Evolutionary conservation across 2,329 filamentous ascomycete genomes (phyloP).

Genomic region (Alternaria alternata): DNA sequence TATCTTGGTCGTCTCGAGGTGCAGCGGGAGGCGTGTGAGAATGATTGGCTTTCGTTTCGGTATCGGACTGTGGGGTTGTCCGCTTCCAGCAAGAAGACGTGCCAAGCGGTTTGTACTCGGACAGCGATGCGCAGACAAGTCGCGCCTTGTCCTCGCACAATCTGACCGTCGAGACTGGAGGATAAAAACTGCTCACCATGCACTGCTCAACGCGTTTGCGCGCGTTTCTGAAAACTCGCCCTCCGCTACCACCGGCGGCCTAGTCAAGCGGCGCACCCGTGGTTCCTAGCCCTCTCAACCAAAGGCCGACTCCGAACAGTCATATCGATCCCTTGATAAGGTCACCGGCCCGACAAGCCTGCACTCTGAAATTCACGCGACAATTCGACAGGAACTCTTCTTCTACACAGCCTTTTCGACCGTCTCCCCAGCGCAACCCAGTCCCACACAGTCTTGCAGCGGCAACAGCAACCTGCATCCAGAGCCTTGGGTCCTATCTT

Average conservation of each 20-base stretch:
- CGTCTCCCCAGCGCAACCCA: not conserved
- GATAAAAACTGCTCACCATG: constrained; percentile 9
- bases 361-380: not conserved
- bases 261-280: constrained; percentile 17
- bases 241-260: constrained; percentile 8
- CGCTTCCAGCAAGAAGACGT: constrained; percentile 17
- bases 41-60: constrained; percentile 19
- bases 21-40: constrained; percentile 4
- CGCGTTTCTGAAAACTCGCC: constrained; percentile 20
- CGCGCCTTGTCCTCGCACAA: not conserved
- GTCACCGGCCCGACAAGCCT: constrained; percentile 5
- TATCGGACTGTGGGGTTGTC: constrained; percentile 16
- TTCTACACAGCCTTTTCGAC: not conserved
- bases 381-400: not conserved
- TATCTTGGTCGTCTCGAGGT: constrained; percentile 6
- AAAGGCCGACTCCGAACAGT: constrained; percentile 13
- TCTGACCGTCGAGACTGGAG: not conserved
- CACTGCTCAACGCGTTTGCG: constrained; percentile 9
- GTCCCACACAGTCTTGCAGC: not conserved
- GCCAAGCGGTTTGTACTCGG: constrained; percentile 13
- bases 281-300: constrained; percentile 9
- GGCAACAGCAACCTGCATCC: constrained; percentile 2
- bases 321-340: constrained; percentile 6
- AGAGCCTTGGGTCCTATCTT: constrained; percentile 5
- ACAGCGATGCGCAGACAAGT: constrained; percentile 3